Evolutionary conservation across 2,329 filamentous ascomycete genomes (phyloP).

Genomic region (Cytospora leucostoma): DNA sequence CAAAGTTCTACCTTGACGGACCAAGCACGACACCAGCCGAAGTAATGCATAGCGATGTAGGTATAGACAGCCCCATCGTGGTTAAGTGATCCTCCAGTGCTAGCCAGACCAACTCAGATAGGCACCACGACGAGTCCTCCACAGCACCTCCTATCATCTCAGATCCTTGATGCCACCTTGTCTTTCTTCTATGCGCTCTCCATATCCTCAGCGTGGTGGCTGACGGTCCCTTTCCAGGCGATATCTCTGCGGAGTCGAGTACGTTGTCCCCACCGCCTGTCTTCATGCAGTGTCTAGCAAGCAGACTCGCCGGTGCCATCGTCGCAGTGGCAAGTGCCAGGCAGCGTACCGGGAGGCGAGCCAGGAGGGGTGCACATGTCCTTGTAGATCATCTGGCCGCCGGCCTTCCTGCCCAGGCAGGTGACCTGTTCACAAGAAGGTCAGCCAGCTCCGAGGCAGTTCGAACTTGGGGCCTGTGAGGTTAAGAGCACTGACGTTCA

Average conservation of each 20-base stretch:
- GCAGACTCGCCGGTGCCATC: not conserved
- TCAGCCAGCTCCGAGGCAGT: not conserved
- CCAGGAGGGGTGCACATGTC: not conserved
- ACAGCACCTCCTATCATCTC: not conserved
- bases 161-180: not conserved
- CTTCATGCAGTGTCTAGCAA: not conserved
- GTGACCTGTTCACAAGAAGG: not conserved
- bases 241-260: not conserved
- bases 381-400: constrained; percentile 1
- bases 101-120: not conserved
- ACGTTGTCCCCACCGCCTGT: not conserved
- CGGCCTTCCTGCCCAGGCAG: not conserved
- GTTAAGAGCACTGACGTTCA: not conserved
- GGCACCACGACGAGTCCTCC: not conserved
- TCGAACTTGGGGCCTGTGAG: not conserved
- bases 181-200: not conserved
- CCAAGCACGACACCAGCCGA: not conserved
- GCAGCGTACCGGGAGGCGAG: not conserved
- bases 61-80: not conserved
- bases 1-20: not conserved
- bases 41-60: not conserved
- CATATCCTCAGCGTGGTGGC: not conserved
- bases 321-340: not conserved
- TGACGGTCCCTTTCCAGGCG: not conserved
- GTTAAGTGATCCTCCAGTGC: not conserved